Evolutionary conservation across 345 rosid genomes (phyloP), one percentile per base, ranked within the genome.

Genomic region (Populus alba): DNA sequence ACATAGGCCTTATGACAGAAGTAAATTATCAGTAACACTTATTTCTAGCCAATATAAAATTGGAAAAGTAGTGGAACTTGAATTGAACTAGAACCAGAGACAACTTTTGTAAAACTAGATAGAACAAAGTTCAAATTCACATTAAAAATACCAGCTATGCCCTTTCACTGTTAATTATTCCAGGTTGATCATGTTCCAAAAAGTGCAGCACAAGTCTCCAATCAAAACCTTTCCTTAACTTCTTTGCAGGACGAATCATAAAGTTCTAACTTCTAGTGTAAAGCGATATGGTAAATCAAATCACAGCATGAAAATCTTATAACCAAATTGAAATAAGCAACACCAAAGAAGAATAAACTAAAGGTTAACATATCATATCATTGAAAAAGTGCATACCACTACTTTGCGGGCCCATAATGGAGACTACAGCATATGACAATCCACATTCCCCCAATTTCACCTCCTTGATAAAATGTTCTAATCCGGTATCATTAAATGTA

Each of bases 371-470:
- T 6, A 11, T 68, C n/a, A 62, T 6, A 11, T 68, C 17, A 38
- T 29, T 41, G 57, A 75, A 69, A 71, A 41, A 20, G 78, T 62
- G 83, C 95, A 75, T 88, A 97, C 99, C 99, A 62, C 99, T 97
- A 82, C 98, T 97, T 80, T 94, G 99, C 2, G 99, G 99, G 72
- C 99, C 99, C 99, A 97, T 97, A 80, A 97, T 97, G 59, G 99
- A 90, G 81, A 91, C 99, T 55, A 92, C 86, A 8, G 98, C 99
- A 74, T 97, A 94, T 7, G 99, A 97, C 76, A 97, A 87, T 47
- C 99, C 99, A 73, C 97, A 91, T 76, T 94, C 97, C 47, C 82
- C 88, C 83, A 97, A 80, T 41, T 85, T 91, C 75, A 91, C 87
- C 78, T 90, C 94, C 85, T 88, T 91, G 82, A 91, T 94, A 71